These are phyloP conservation scores for Arachis hypogaea DNA, from an alignment of 306 rosid genomes.

Conservation along the genomic window DNA sequence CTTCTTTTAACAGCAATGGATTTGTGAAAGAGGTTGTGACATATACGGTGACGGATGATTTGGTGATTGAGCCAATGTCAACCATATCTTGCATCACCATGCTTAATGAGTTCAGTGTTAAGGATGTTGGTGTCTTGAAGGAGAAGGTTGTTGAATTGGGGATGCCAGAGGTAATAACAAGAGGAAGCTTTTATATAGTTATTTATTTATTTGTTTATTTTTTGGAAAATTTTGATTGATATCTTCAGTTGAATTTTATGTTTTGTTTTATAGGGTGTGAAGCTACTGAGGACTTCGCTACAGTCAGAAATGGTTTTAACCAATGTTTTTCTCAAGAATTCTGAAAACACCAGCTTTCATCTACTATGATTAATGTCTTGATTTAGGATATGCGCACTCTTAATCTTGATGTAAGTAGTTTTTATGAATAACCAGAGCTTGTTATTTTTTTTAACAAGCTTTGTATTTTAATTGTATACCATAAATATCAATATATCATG, in stretches of 20 bases:
- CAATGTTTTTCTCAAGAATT: constrained; percentile 21
- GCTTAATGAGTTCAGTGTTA: constrained; percentile 40
- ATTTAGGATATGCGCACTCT: too few relatives aligned
- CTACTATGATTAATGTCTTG: too few relatives aligned
- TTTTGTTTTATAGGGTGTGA: not conserved
- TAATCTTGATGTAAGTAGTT: too few relatives aligned
- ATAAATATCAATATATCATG: too few relatives aligned
- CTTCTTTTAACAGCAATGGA: not conserved
- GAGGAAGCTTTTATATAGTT: too few relatives aligned
- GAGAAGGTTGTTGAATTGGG: constrained; percentile 46
- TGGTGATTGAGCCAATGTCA: constrained; percentile 45
- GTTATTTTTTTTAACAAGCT: too few relatives aligned
- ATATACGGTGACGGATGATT: constrained; percentile 53
- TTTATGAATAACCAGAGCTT: too few relatives aligned
- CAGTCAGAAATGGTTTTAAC: constrained; percentile 26
- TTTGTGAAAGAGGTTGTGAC: constrained; percentile 47
- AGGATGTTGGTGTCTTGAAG: constrained; percentile 29
- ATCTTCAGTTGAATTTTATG: not conserved
- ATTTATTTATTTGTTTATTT: too few relatives aligned
- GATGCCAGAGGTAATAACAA: constrained; percentile 28
- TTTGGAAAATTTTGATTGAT: too few relatives aligned
- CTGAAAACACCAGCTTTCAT: too few relatives aligned
- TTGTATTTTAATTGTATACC: too few relatives aligned
- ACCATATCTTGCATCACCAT: constrained; percentile 37
- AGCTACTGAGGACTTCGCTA: constrained; percentile 30